Base-by-base conservation (phyloP, 345 rosid genomes). In the Clarkia xantiana region DNA sequence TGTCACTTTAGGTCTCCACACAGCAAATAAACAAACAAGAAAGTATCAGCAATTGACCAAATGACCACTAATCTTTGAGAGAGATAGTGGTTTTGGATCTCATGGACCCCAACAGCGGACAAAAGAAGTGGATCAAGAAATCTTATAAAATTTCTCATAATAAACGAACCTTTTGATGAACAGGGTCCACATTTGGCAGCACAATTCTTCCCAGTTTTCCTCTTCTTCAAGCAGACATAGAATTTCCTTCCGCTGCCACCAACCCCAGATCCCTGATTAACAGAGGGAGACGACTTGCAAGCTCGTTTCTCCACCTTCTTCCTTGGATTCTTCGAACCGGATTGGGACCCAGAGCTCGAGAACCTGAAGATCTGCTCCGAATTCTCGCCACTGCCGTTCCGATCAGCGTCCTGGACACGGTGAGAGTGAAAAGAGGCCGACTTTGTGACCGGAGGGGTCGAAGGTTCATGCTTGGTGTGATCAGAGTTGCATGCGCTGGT, bases 341-440 rank as follows among this genome's bases (percentile, higher is more conserved):
- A 51, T 48, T 45, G 50, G 11, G 61, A 77, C 49, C 68, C 81
- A 40, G 79, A 53, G 42, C 94, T 84, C 47, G 82, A 77, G 67
- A 88, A 79, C 73, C 84, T 67, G 71, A 88, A 88, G 51, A 84
- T 66, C 52, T 65, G 76, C 14, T 71, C 68, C 57, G 54, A 53
- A 47, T 55, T 66, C 29, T 67, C 71, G 39, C 46, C 51, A 53
- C 42, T 55, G 19, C 52, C 54, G 45, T 52, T 74, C 14, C 14
- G 55, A 43, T 77, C 67, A 47, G 71, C 43, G 36, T 51, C 67
- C 15, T 22, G 13, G 6, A 10, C 45, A 12, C 22, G 45, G 9
- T 38, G 57, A 11, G 47, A 14, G 9, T 1, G 46, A 1, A 19
- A 34, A 40, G 45, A 17, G 43, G 12, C 16, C 44, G 59, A 34